Base-by-base conservation (phyloP, 164 flowering plant genomes). In the Piper betle region DNA sequence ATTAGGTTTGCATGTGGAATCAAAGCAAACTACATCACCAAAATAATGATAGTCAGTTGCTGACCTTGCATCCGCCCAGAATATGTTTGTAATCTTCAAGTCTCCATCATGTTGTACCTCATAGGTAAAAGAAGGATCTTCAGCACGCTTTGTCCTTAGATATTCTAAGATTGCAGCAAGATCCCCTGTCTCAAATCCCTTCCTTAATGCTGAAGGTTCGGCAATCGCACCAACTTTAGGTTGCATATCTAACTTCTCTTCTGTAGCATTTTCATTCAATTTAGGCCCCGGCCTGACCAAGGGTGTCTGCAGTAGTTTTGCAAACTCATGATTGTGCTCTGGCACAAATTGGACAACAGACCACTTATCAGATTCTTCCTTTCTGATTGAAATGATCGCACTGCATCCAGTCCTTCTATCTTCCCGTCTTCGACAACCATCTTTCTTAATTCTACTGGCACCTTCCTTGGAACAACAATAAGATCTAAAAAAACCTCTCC, bases 1-100 rank as follows among this genome's bases (percentile, higher is more conserved):
- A 33, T 62, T 52, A 37, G 37, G 6, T 5, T 20, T 48, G 20
- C 16, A 52, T 48, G 64, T 62, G 4, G 57, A 50, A 19, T 62
- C 64, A 1, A 62, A 62, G 41, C 56, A 52, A 15, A 62, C 55
- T 16, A 62, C 64, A 52, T 62, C 64, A 1, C 64, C 55, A 62
- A 62, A 62, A 19, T 9, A 48, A 33, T 40, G 9, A 52, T 62
- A 48, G n/a, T 62, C 64, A 13, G 53, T 17, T 13, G 18, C 52
- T 17, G 64, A 62, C 40, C 37, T 62, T 25, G 56, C 57, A 62
- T 62, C 33, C 33, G 33, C 33, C 33, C 64, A 62, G 39, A 62
- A 25, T 33, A 25, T 25, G 33, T 62, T 62, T 15, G 64, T 50
- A 20, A 62, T 52, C 11, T 50, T 16, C 37, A 16, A 53, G 13